Conservation (phyloP, 257 asterid genomes). For the Cordia subcordata region DNA sequence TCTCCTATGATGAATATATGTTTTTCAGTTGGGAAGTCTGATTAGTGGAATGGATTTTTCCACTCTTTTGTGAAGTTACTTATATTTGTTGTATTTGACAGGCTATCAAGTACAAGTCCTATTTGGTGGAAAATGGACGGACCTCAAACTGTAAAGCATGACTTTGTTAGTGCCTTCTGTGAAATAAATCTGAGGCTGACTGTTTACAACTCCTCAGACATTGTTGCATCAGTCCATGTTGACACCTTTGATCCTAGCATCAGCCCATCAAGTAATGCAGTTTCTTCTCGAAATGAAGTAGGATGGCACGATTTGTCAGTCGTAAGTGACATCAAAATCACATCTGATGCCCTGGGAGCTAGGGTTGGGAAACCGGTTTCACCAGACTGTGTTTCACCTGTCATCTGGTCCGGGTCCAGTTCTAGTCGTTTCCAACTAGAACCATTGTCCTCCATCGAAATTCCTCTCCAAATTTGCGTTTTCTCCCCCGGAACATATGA, state of each 20-base stretch:
- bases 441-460: slow-evolving; percentile 51
- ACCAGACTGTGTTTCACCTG: slow-evolving; percentile 46
- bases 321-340: slow-evolving; percentile 39
- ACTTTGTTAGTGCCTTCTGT: slow-evolving; percentile 57
- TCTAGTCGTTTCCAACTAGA: slow-evolving; percentile 54
- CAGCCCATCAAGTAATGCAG: slow-evolving; percentile 22
- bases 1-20: background rate
- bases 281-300: slow-evolving; percentile 52
- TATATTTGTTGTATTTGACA: slow-evolving; percentile 19
- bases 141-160: slow-evolving; percentile 51
- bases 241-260: slow-evolving; percentile 37
- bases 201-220: slow-evolving; percentile 64
- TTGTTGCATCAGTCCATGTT: slow-evolving; percentile 42
- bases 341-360: slow-evolving; percentile 41
- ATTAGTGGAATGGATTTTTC: background rate
- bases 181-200: slow-evolving; percentile 63
- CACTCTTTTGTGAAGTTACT: background rate
- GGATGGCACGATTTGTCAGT: slow-evolving; percentile 76
- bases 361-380: slow-evolving; percentile 34
- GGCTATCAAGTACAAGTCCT: slow-evolving; percentile 62
- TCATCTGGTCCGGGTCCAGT: slow-evolving; percentile 84
- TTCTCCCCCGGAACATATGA: slow-evolving; percentile 87
- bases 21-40: background rate
- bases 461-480: slow-evolving; percentile 63
- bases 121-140: slow-evolving; percentile 83